Evolutionary conservation across 371 early-diverging fungal species (phyloP).

Genomic region (Saksenaea oblongispora): DNA sequence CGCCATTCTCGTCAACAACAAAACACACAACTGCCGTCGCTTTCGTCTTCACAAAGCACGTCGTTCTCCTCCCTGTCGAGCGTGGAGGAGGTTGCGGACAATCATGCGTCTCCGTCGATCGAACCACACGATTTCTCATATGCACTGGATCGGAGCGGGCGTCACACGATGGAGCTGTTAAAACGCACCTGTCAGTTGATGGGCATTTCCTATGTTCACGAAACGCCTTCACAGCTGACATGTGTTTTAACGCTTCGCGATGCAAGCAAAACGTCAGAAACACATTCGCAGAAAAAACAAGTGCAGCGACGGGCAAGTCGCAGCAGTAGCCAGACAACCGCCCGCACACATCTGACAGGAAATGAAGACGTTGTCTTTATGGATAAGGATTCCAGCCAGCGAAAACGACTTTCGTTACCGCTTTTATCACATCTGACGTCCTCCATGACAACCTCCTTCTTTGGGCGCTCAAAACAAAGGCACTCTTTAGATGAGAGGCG

Average conservation of each 20-base stretch:
- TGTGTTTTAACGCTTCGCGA: conserved; percentile 42
- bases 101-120: background rate
- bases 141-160: background rate
- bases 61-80: conserved; percentile 23
- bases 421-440: conserved; percentile 44
- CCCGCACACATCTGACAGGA: background rate
- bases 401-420: conserved; percentile 30
- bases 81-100: conserved; percentile 10
- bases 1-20: background rate
- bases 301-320: conserved; percentile 16
- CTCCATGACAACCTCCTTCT: conserved; percentile 47
- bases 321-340: conserved; percentile 16
- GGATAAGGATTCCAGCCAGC: background rate
- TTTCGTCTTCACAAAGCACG: conserved; percentile 27
- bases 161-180: conserved; percentile 23
- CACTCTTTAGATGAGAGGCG: conserved; percentile 29
- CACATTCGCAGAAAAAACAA: background rate
- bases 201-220: conserved; percentile 43
- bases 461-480: conserved; percentile 31
- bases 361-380: background rate
- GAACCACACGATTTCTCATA: conserved; percentile 1
- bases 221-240: conserved; percentile 18
- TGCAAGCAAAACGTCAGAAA: conserved; percentile 8
- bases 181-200: conserved; percentile 41
- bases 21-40: conserved; percentile 28